Evolutionary conservation across 108 stramenopile species (phyloP), one percentile per base, ranked within the genome.

Genomic region (Conticribra weissflogii): DNA sequence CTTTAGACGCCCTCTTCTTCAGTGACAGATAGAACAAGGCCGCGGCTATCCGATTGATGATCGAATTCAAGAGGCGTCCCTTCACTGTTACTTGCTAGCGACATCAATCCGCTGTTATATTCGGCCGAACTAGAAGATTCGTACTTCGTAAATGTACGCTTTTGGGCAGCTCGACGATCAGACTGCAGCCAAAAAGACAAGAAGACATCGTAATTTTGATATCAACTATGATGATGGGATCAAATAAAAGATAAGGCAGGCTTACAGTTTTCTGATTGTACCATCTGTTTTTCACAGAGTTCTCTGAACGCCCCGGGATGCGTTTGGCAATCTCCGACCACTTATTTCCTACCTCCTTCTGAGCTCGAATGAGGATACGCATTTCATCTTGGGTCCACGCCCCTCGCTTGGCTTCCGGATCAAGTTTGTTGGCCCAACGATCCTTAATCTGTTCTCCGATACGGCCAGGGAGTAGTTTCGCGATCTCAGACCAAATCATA

Each of bases 381-480:
- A 91, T 89, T 67, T 97, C 97, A 16, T 88, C 82, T 41, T 84
- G 77, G 27, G 93, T 90, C 95, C 96, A 97, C 18, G 78, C 75
- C 0, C 72, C 84, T 59, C 88, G 88, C 55, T 90, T 90, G 51
- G 97, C 83, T 54, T 72, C 65, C 5, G 97, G 98, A 75, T 97
- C 91, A 9, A 99, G 79, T 54, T 81, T 82, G 76, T 98, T 98
- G 67, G 91, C 83, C 90, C 94, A 98, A 27, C 96, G 93, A 61
- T 96, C 95, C 44, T 97, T 88, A 59, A 97, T 87, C 59, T 96
- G 96, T 69, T 98, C 97, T 18, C 92, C 91, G 50, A 96, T 91
- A 27, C 98, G 88, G 14, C 98, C 96, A 7, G 96, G 95, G 3
- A 98, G 66, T 0, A 60, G 59, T 15, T 68, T 63, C 9, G 97